Percentiles rank a stretch among this genome's conserved stretches.
Conservation (phyloP, 768 basidiomycete genomes). For the Lactifluus pinguis region DNA sequence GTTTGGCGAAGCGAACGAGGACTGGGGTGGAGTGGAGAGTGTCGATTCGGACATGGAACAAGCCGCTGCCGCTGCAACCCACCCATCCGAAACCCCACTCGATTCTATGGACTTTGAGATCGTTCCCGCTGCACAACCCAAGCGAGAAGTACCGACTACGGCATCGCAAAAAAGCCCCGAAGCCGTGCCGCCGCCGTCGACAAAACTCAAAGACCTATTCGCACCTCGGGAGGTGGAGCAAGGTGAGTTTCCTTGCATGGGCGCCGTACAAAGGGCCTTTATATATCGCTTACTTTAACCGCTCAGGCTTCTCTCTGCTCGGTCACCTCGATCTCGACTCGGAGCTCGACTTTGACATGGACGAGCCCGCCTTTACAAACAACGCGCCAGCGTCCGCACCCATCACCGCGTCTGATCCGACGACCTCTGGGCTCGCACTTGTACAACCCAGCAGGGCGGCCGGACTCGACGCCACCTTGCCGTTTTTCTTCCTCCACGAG, state of each 20-base stretch:
- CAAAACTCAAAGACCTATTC: slow-evolving; percentile 63
- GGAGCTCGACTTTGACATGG: slow-evolving; percentile 53
- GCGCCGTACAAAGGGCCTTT: neutral
- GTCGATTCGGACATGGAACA: slow-evolving; percentile 49
- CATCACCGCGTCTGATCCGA: neutral
- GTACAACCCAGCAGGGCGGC: neutral
- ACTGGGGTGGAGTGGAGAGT: slow-evolving; percentile 56
- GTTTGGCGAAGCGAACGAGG: slow-evolving; percentile 38
- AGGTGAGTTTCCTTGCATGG: slow-evolving; percentile 31
- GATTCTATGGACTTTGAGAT: slow-evolving; percentile 22
- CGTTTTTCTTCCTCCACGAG: slow-evolving; percentile 15
- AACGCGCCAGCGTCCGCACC: neutral
- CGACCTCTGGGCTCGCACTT: neutral
- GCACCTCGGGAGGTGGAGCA: slow-evolving; percentile 53
- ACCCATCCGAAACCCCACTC: slow-evolving; percentile 20
- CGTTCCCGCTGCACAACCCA: neutral
- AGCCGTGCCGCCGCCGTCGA: neutral
- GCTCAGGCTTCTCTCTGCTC: slow-evolving; percentile 59
- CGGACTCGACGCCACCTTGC: slow-evolving; percentile 6
- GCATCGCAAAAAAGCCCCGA: neutral
- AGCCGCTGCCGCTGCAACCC: slow-evolving; percentile 23
- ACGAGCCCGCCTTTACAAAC: slow-evolving; percentile 18
- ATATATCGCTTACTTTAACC: neutral
- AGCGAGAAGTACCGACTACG: neutral
- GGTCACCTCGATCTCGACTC: slow-evolving; percentile 66